These are phyloP conservation scores for Cucumis melo DNA, from an alignment of 306 rosid genomes.

Conservation along the genomic window DNA sequence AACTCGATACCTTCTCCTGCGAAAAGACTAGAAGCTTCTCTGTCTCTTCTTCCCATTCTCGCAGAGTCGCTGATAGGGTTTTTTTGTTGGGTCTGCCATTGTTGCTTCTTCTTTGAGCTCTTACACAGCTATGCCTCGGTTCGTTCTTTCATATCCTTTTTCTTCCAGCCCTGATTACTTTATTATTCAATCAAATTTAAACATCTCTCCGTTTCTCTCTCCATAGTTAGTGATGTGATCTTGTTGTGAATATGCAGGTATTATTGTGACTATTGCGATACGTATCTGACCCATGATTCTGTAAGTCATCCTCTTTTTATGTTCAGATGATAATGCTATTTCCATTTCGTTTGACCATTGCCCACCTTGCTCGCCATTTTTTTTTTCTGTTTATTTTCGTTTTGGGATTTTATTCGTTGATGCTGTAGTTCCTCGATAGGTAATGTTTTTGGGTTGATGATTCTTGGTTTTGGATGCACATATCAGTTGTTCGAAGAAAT, in stretches of 20 bases:
- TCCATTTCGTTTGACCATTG: neutral
- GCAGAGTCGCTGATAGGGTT: slow-evolving; percentile 8
- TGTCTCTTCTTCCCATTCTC: neutral
- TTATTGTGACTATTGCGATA: slow-evolving; percentile 83
- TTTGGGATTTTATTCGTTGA: neutral
- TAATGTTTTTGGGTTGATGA: neutral
- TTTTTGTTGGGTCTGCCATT: slow-evolving; percentile 8
- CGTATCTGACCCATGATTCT: slow-evolving; percentile 79
- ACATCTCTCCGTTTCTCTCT: neutral
- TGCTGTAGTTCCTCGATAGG: neutral
- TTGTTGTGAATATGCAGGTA: slow-evolving; percentile 22
- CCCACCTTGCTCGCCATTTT: too few relatives aligned
- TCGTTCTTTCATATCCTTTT: neutral
- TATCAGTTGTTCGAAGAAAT: neutral
- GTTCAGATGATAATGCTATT: neutral
- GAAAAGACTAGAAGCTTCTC: neutral
- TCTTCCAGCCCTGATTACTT: neutral
- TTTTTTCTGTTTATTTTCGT: neutral
- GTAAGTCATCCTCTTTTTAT: slow-evolving; percentile 18
- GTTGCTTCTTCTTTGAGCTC: neutral
- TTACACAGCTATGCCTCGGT: slow-evolving; percentile 9
- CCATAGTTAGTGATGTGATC: neutral
- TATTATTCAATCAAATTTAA: neutral
- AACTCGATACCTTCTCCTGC: too few relatives aligned
- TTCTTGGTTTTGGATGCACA: neutral